Percentiles rank a stretch among this genome's conserved stretches.
Evolutionary conservation across 1,284 basidiomycete species (phyloP).

Genomic region (Rhodotorula mucilaginosa): DNA sequence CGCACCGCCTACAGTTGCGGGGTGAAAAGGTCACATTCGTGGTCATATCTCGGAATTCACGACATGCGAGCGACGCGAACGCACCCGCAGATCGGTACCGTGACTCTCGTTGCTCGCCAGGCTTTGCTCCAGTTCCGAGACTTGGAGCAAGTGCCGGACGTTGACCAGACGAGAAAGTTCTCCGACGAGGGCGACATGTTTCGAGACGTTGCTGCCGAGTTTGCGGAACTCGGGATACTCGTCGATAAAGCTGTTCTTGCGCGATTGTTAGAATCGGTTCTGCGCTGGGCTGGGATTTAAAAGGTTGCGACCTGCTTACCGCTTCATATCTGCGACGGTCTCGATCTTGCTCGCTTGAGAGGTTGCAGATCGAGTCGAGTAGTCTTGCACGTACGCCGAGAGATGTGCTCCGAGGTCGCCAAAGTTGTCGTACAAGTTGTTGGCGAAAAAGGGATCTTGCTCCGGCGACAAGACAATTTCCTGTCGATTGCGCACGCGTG

Average conservation of each 20-base stretch:
- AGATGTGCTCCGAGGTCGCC: slow-evolving; percentile 93
- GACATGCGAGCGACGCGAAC: neutral
- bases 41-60: too few species aligned
- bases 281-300: neutral
- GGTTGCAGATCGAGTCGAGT: slow-evolving; percentile 71
- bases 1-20: slow-evolving; percentile 65
- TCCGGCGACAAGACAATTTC: slow-evolving; percentile 91
- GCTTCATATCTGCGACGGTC: slow-evolving; percentile 95
- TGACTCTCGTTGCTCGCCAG: slow-evolving; percentile 85
- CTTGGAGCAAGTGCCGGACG: slow-evolving; percentile 76
- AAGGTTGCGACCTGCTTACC: slow-evolving; percentile 39
- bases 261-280: neutral
- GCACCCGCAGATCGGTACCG: slow-evolving; percentile 74
- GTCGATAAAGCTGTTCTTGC: slow-evolving; percentile 68
- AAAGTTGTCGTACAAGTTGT: slow-evolving; percentile 89
- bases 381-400: slow-evolving; percentile 90
- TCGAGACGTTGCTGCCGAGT: slow-evolving; percentile 95
- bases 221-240: slow-evolving; percentile 98
- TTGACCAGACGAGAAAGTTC: slow-evolving; percentile 90
- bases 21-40: neutral
- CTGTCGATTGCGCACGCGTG: slow-evolving; percentile 51
- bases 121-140: slow-evolving; percentile 95
- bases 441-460: slow-evolving; percentile 92
- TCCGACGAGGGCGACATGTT: slow-evolving; percentile 94
- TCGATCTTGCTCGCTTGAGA: slow-evolving; percentile 80